A percentile compares a stretch with the other conserved stretches of the same genome.
These are phyloP conservation scores for Leishmania guyanensis DNA, from an alignment of 208 protist species.

Conservation along the genomic window DNA sequence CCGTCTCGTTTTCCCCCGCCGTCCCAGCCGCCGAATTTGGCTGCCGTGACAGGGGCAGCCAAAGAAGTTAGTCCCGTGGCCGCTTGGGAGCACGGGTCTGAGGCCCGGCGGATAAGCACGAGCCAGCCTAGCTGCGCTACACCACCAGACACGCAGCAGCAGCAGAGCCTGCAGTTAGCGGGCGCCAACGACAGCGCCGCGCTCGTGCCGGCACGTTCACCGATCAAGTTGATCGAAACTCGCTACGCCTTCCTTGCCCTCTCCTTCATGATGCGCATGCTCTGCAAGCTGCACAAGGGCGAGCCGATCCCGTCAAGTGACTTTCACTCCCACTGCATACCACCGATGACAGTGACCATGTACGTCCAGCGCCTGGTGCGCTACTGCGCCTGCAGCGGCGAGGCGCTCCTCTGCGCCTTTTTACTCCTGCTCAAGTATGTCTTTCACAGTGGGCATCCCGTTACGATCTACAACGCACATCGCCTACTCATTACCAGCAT, in stretches of 20 bases:
- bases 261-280: constrained; percentile 57
- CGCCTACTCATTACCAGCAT: constrained; percentile 90
- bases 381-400: constrained; percentile 78
- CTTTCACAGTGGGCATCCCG: constrained; percentile 62
- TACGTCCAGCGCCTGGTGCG: constrained; percentile 88
- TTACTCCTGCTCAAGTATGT: constrained; percentile 90
- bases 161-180: constrained; percentile 1
- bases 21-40: neutral
- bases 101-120: neutral
- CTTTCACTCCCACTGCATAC: constrained; percentile 81
- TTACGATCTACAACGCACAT: constrained; percentile 93
- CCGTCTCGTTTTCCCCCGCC: constrained; percentile 19
- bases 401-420: constrained; percentile 90
- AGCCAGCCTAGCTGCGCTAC: constrained; percentile 26
- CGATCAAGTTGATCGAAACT: constrained; percentile 26
- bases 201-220: neutral
- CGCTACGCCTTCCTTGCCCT: constrained; percentile 43
- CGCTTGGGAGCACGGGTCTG: neutral
- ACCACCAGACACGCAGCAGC: constrained; percentile 12
- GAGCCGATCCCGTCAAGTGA: constrained; percentile 64
- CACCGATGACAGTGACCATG: constrained; percentile 70
- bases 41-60: constrained; percentile 8
- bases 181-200: neutral
- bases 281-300: constrained; percentile 60
- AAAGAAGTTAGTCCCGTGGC: neutral